Evolutionary conservation across 768 basidiomycete genomes (phyloP), one percentile per base, ranked within the genome.

Genomic region (Amanita molliuscula): DNA sequence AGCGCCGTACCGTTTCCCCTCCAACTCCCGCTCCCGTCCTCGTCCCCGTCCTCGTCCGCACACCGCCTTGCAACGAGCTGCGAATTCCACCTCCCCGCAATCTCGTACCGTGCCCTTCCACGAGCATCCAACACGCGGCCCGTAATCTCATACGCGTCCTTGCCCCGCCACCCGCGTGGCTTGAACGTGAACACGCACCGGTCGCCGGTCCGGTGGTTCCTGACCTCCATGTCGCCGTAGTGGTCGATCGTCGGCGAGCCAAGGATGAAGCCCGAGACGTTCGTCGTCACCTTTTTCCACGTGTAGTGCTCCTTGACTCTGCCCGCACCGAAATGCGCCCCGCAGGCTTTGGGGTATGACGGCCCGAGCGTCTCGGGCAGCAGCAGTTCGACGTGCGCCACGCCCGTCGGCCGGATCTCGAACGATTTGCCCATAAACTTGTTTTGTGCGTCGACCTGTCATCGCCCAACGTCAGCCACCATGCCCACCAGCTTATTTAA

Each of bases 361-460:
- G 77, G 76, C 0, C 68, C 85, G 65, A 76, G 75, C 9, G 79
- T 79, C 44, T 75, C 71, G 0, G 91, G 87, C 3, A 97, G 64
- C 15, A 87, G 67, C 7, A 98, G 71, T 40, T 95, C 87, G 4
- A 78, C 84, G 57, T 97, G 94, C 0, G 93, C 94, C 8, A 91
- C 74, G n/a, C 94, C 94, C 2, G 93, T 97, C 1, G 94, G 94
- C 21, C 90, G 71, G 57, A 97, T 96, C 71, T 98, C 94, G 60
- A 98, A 97, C 0, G 86, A 89, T 64, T 93, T 91, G 36, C 94
- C 94, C 76, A 92, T 84, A 65, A 98, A 96, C 67, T 84, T 95
- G 63, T 93, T 94, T 65, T 96, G 92, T 2, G 94, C 94, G 59
- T 96, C 94, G 47, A 97, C 94, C 82, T 92, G 40, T 43, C 37